Evolutionary conservation across 345 rosid species (phyloP), one percentile per base, ranked within the genome.

Genomic region (Kandelia obovata): DNA sequence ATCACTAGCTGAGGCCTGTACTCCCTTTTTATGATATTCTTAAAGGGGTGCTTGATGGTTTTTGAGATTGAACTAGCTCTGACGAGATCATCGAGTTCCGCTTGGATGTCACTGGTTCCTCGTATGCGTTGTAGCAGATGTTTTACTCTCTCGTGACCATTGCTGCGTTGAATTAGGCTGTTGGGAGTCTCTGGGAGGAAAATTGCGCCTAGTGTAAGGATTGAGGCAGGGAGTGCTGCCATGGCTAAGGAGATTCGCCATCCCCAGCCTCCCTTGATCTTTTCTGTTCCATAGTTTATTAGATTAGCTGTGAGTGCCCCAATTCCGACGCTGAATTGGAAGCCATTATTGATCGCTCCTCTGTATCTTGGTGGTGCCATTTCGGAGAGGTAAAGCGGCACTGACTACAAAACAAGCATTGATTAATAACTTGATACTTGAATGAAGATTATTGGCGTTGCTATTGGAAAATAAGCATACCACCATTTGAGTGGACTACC

Each of bases 131-230:
- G 79, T 10, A 82, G 81, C 69, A 73, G 61, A 17, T 9, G 46
- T 51, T 60, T 68, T n/a, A 76, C 84, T 57, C 64, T 66, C 19
- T 62, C 69, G 1, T 57, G 77, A 37, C 73, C 70, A 20, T 62
- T 31, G 23, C 26, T 64, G 58, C 67, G 78, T 31, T 81, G 82
- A 23, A 84, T 76, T n/a, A 84, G 67, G 69, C 82, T 77, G 77
- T 75, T 80, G n/a, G 85, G 85, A 8, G 84, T 79, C 32, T 82
- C 82, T 2, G 84, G 88, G 17, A 84, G 82, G 77, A 82, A 80
- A 43, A 78, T 6, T 4, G 79, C 71, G 0, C 85, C 88, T 0
- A 78, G 11, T 6, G 76, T 68, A 35, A 80, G 75, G 30, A 75
- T 37, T 6, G 73, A 23, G 20, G 82, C 83, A 0, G 88, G 84